A percentile compares a stretch with the other conserved stretches of the same genome.
Evolutionary conservation across 163 green algal species (phyloP).

Genomic region (Volvox carteri): DNA sequence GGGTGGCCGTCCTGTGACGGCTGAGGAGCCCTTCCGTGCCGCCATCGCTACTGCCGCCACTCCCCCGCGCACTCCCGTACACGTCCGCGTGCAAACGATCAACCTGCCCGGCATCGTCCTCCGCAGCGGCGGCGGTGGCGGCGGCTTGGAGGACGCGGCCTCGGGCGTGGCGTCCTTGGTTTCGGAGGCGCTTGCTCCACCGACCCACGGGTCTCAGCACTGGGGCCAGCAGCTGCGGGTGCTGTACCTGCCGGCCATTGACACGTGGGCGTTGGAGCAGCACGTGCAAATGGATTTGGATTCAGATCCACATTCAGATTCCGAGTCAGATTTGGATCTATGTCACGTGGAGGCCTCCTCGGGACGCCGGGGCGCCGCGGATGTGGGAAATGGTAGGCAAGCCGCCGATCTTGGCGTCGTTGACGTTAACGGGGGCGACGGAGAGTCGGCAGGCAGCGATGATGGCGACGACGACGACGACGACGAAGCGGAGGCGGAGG

Average conservation of each 20-base stretch:
- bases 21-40: too few relatives aligned
- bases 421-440: too few relatives aligned
- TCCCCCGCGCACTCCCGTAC: background rate
- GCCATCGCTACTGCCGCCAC: too few relatives aligned
- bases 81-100: constrained; percentile 22
- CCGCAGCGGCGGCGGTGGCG: constrained; percentile 29
- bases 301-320: background rate
- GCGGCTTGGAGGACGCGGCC: background rate
- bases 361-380: too few relatives aligned
- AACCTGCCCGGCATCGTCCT: constrained; percentile 44
- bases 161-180: constrained; percentile 32
- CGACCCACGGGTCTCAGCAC: constrained; percentile 18
- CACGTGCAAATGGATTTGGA: background rate
- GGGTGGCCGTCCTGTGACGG: too few relatives aligned
- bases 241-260: constrained; percentile 52
- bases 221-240: constrained; percentile 26
- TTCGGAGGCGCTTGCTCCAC: background rate
- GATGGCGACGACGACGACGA: background rate
- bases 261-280: constrained; percentile 46
- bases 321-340: too few relatives aligned
- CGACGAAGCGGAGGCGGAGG: background rate
- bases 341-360: too few relatives aligned
- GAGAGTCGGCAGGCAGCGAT: background rate
- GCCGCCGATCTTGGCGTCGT: too few relatives aligned
- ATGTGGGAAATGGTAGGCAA: too few relatives aligned